Percentiles rank a stretch among this genome's conserved stretches.
These are phyloP conservation scores for Backusella westeae DNA, from an alignment of 192 early-diverging fungal genomes.

Conservation along the genomic window DNA sequence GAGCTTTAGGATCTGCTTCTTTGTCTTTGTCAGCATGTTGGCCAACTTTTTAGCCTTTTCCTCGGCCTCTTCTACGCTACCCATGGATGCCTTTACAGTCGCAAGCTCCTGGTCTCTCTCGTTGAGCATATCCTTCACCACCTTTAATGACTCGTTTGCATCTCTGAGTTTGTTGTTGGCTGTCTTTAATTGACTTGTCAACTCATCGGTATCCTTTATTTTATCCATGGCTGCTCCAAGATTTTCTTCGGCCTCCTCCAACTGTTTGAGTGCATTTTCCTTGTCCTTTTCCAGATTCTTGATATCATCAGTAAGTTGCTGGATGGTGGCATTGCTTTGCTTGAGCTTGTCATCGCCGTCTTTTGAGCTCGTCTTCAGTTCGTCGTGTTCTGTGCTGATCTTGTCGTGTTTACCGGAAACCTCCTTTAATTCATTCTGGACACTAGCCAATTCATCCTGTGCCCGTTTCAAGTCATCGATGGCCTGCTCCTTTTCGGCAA, in stretches of 20 bases:
- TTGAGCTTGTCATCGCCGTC: neutral
- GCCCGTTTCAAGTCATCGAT: neutral
- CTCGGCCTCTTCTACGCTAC: slow-evolving; percentile 32
- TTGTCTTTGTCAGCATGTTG: slow-evolving; percentile 41
- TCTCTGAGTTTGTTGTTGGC: slow-evolving; percentile 37
- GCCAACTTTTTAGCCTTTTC: slow-evolving; percentile 49
- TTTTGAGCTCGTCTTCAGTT: neutral
- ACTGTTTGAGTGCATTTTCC: neutral
- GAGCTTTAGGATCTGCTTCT: slow-evolving; percentile 50
- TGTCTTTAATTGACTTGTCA: slow-evolving; percentile 16
- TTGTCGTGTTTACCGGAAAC: neutral
- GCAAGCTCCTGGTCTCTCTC: slow-evolving; percentile 40
- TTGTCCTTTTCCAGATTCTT: neutral
- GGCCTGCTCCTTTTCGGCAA: neutral
- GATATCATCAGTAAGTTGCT: neutral
- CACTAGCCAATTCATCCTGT: neutral
- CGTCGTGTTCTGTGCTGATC: neutral
- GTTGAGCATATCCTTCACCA: slow-evolving; percentile 46
- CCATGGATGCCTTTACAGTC: slow-evolving; percentile 9
- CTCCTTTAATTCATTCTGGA: neutral
- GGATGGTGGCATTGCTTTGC: neutral
- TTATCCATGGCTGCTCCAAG: slow-evolving; percentile 39
- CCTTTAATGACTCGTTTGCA: slow-evolving; percentile 45
- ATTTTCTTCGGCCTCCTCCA: slow-evolving; percentile 19
- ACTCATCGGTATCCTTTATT: slow-evolving; percentile 20